phyloP scores from a whole-genome alignment of 257 asterid species.

The Forsythia viridissima region DNA sequence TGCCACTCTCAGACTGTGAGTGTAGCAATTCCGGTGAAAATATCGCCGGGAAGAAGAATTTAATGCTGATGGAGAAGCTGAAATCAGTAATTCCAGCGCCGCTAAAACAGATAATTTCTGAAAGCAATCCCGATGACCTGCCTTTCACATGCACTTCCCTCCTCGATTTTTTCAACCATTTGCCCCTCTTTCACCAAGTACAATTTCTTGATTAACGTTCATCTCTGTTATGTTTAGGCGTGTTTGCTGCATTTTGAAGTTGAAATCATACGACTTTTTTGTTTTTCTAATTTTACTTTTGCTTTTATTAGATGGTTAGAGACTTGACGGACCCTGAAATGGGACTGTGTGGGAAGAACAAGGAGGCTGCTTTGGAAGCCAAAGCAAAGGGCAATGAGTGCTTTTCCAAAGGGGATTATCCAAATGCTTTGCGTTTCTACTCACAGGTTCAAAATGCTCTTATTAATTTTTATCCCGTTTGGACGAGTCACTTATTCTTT shows the following conservation, averaged over 20 bases:
- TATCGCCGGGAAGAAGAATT: not conserved
- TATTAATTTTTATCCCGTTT: too few species aligned
- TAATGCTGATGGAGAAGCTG: conserved; percentile 69
- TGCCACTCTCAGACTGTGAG: too few species aligned
- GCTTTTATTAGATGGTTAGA: conserved; percentile 52
- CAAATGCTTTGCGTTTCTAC: conserved; percentile 64
- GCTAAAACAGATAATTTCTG: conserved; percentile 47
- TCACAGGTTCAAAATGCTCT: conserved; percentile 51
- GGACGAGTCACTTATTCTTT: too few species aligned
- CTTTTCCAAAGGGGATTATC: conserved; percentile 71
- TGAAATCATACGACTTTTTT: not conserved
- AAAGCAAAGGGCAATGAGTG: conserved; percentile 77
- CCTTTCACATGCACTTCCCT: conserved; percentile 64
- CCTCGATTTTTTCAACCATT: conserved; percentile 53
- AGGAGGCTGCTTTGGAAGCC: conserved; percentile 64
- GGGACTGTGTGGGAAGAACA: conserved; percentile 71
- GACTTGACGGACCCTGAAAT: conserved; percentile 71
- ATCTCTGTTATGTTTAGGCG: not conserved
- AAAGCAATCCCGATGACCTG: conserved; percentile 50
- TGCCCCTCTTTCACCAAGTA: conserved; percentile 79
- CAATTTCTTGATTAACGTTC: not conserved
- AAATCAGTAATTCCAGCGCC: conserved; percentile 64
- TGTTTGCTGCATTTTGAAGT: not conserved
- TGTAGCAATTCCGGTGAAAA: too few species aligned
- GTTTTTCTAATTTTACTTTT: conserved; percentile 19